Evolutionary conservation across 805 yeast species (phyloP).

Genomic region (Candida silvicultrix): DNA sequence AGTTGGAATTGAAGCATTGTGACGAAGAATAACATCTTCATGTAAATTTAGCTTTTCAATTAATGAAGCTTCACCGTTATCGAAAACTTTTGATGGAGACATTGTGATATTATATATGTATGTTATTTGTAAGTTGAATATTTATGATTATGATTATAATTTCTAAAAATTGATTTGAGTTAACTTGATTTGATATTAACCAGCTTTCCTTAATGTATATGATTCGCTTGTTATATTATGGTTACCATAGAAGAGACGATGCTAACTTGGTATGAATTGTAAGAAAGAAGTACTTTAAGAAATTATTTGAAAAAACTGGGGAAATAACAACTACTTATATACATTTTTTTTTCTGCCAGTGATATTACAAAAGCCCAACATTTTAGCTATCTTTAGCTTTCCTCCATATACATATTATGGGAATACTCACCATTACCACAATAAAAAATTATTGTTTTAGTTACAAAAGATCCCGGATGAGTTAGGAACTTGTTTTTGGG

Average conservation of each 20-base stretch:
- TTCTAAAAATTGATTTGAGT: no score
- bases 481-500: slow-evolving; percentile 1
- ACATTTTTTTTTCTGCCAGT: not conserved
- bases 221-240: not conserved
- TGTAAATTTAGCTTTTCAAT: slow-evolving; percentile 38
- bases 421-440: no score
- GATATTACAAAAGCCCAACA: not conserved
- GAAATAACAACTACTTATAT: not conserved
- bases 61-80: slow-evolving; percentile 15
- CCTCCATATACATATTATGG: no score
- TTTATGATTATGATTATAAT: no score
- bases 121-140: not conserved
- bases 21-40: slow-evolving; percentile 64
- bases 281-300: no score
- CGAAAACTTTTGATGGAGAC: slow-evolving; percentile 21
- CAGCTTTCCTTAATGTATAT: not conserved
- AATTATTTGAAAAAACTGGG: not conserved
- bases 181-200: not conserved
- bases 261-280: no score
- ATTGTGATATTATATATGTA: slow-evolving; percentile 4
- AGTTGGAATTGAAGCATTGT: slow-evolving; percentile 90
- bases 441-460: not conserved
- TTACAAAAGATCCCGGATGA: not conserved
- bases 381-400: not conserved
- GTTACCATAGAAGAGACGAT: not conserved